Evolutionary conservation across 768 basidiomycete species (phyloP), one percentile per base, ranked within the genome.

Genomic region (Tylopilus plumbeoviolaceoides): DNA sequence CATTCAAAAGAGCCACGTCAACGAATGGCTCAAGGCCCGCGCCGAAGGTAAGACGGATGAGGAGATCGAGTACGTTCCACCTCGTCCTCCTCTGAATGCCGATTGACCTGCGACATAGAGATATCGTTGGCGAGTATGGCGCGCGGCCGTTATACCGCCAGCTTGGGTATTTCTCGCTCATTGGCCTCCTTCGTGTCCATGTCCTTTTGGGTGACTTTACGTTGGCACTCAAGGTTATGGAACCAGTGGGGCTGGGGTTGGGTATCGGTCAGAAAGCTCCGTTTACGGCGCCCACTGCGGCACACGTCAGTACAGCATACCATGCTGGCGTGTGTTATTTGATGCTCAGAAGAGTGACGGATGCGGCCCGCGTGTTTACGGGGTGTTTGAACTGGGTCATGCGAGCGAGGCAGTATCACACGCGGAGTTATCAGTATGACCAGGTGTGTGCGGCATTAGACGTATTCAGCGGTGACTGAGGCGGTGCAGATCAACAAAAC

Each of bases 271-370:
- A 90, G 75, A 95, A 92, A 73, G 89, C 90, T 6, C 87, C 90
- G n/a, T 87, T 93, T 71, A 91, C 92, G 30, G 84, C 91, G 3
- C 93, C 97, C 17, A 98, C 95, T 2, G 92, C 95, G n/a, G 94
- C 92, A 61, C 94, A 97, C 74, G 93, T 98, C 56, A 81, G 91
- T 47, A 89, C 90, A 3, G 92, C 92, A 70, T 97, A 97, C 76
- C 92, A 95, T 65, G 91, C 95, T 57, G 95, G 94, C 31, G 90
- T 98, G 77, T 94, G 94, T 74, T 98, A 98, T 73, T 82, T 98
- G 69, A 91, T 93, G 81, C 82, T 99, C 41, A 80, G 91, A 42
- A 83, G 97, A 58, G 97, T 95, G 72, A 85, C 94, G 5, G 97
- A 99, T 66, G 97, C 97, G 21, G 92, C 91, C 67, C 89, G 94